Base-by-base conservation (phyloP, 345 rosid genomes). In the Camelina neglecta region DNA sequence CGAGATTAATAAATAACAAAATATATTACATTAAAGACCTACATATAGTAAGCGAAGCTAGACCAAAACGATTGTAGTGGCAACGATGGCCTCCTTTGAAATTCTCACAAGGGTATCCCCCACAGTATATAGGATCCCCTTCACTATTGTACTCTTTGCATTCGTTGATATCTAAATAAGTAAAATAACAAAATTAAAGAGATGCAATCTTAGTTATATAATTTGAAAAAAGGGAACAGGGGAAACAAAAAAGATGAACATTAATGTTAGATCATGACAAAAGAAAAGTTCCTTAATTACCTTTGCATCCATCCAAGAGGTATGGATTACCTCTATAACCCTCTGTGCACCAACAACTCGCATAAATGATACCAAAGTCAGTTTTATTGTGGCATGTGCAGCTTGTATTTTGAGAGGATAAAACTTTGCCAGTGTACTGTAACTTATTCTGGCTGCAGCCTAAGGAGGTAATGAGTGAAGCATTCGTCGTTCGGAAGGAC, bases 251-350 rank as follows among this genome's bases (percentile, higher is more conserved):
- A 9, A 53, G 7, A 50, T 60, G 24, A 24, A 24, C 41, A n/a
- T 26, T 4, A 33, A 58, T 58, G 63, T 33, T 33, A n/a, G 21
- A 21, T 20, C 8, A 12, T 7, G 7, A 33, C 1, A 33, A 33
- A 33, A 33, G 1, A 21, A 18, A 51, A 9, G 13, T 20, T 51
- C 21, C 8, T 41, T 23, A 23, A 23, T 23, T 75, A 74, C 84
- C 82, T 50, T 8, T 11, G 50, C 82, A 82, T 41, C 72, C 84
- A 55, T 20, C 29, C 35, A 23, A 2, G 16, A 80, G 71, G 50
- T 74, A 77, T 9, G 85, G 72, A 51, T 76, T 83, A 24, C 84
- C 86, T 20, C 16, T 35, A 15, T 45, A 47, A 47, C 51, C 51
- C 51, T n/a, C 1, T 1, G 31, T 8, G 70, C 85, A 85, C 4